Conservation (phyloP, 768 basidiomycete species). For the Phanerochaete sordida region DNA sequence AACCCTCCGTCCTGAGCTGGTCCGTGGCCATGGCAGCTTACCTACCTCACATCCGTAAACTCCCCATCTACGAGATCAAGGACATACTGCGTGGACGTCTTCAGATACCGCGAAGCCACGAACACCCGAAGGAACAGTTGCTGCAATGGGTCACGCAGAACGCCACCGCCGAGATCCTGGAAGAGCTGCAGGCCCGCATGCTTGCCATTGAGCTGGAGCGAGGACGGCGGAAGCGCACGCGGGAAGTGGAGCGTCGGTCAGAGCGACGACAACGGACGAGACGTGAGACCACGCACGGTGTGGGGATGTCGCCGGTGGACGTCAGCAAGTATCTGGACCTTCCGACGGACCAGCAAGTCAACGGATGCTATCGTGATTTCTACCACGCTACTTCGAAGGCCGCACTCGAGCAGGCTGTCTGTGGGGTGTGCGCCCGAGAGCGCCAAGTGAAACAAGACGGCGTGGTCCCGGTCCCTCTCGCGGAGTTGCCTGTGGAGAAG, state of each 20-base stretch:
- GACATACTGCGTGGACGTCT: too few relatives aligned
- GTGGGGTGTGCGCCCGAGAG: slow-evolving; percentile 1
- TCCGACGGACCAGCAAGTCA: background rate
- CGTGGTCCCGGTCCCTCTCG: background rate
- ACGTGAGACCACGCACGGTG: too few relatives aligned
- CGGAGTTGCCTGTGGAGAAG: background rate
- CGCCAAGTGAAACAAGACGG: background rate
- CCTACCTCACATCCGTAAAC: too few relatives aligned
- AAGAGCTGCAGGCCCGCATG: too few relatives aligned
- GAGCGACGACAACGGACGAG: background rate
- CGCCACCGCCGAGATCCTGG: too few relatives aligned
- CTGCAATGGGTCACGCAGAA: too few relatives aligned
- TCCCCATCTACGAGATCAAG: too few relatives aligned
- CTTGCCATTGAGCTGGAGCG: background rate
- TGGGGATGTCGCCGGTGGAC: background rate
- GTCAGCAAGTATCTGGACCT: background rate
- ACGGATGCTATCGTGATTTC: background rate
- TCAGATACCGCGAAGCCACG: too few relatives aligned
- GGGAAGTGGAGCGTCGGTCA: background rate
- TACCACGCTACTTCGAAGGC: background rate
- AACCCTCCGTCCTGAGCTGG: too few relatives aligned
- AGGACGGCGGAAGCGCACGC: background rate
- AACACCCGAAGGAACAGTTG: too few relatives aligned
- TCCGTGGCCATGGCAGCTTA: too few relatives aligned
- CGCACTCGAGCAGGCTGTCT: background rate